Percentiles rank a stretch among this genome's conserved stretches.
These are phyloP conservation scores for Penicillium parvum DNA, from an alignment of 495 filamentous ascomycete genomes.

Conservation along the genomic window DNA sequence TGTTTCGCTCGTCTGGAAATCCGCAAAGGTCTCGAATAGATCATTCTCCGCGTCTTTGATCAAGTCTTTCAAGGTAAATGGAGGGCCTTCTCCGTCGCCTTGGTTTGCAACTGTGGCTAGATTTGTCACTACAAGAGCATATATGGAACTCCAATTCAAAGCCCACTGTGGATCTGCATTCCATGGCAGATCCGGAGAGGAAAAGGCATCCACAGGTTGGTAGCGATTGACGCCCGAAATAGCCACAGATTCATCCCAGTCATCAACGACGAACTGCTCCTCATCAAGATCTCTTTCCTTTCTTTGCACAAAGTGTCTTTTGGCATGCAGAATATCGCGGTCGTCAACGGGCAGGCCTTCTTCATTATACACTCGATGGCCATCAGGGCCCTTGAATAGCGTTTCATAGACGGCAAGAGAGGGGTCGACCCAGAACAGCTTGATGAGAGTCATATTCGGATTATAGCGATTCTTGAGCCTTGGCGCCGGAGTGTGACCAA, in stretches of 20 bases:
- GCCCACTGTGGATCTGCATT: conserved; percentile 23
- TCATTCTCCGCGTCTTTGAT: conserved; percentile 15
- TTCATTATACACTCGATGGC: conserved; percentile 1
- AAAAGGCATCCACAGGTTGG: too few relatives aligned
- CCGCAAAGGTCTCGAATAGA: background rate
- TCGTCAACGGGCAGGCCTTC: conserved; percentile 7
- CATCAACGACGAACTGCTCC: conserved; percentile 36
- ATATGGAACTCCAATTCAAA: conserved; percentile 30
- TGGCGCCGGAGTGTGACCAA: conserved; percentile 20
- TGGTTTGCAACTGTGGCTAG: conserved; percentile 1
- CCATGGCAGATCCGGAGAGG: background rate
- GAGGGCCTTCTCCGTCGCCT: background rate
- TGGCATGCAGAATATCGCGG: conserved; percentile 22
- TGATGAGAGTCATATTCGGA: conserved; percentile 26
- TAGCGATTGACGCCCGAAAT: background rate
- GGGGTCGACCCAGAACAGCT: conserved; percentile 37
- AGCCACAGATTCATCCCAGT: conserved; percentile 31
- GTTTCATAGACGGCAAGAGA: conserved; percentile 35
- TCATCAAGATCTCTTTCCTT: conserved; percentile 3
- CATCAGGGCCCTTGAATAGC: conserved; percentile 18
- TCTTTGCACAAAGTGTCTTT: conserved; percentile 10
- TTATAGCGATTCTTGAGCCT: conserved; percentile 13
- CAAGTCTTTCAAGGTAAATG: conserved; percentile 14
- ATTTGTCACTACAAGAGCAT: conserved; percentile 21
- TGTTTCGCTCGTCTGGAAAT: conserved; percentile 16